A percentile compares a stretch with the other conserved stretches of the same genome.
Conservation (phyloP, 768 basidiomycete species). For the Termitomyces sp. region DNA sequence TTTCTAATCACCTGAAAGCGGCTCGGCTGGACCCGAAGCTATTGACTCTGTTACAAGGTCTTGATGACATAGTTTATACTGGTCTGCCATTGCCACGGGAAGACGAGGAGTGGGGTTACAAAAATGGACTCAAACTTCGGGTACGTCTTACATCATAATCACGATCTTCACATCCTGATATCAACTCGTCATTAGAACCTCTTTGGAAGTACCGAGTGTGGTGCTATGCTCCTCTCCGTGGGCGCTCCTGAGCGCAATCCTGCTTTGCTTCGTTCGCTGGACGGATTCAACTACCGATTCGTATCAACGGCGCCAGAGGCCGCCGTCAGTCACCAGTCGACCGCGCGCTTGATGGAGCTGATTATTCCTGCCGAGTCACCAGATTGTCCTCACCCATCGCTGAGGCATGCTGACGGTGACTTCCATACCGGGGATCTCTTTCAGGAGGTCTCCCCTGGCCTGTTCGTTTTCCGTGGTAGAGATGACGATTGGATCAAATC, state of each 20-base stretch:
- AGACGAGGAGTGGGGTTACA: slow-evolving; percentile 69
- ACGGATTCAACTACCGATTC: slow-evolving; percentile 67
- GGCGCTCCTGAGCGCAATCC: slow-evolving; percentile 51
- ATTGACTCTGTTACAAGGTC: slow-evolving; percentile 46
- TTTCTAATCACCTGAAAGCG: slow-evolving; percentile 50
- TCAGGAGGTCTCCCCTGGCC: slow-evolving; percentile 45
- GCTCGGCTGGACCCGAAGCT: slow-evolving; percentile 50
- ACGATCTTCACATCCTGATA: slow-evolving; percentile 11
- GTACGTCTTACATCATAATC: slow-evolving; percentile 35
- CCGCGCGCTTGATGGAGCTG: slow-evolving; percentile 49
- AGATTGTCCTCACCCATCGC: slow-evolving; percentile 54
- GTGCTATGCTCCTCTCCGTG: slow-evolving; percentile 62
- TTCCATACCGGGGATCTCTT: slow-evolving; percentile 72
- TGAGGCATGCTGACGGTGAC: slow-evolving; percentile 53
- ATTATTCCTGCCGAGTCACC: slow-evolving; percentile 53
- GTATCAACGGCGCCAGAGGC: slow-evolving; percentile 45
- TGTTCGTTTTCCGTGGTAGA: slow-evolving; percentile 55
- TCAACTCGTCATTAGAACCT: slow-evolving; percentile 51
- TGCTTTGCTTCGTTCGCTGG: slow-evolving; percentile 52
- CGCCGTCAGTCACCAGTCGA: slow-evolving; percentile 40
- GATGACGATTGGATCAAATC: slow-evolving; percentile 76
- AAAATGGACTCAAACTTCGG: slow-evolving; percentile 59
- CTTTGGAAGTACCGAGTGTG: slow-evolving; percentile 81
- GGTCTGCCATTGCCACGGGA: slow-evolving; percentile 66
- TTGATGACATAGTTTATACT: slow-evolving; percentile 64